These are phyloP conservation scores for Chalciporus chontae DNA, from an alignment of 768 basidiomycete species.

Conservation along the genomic window DNA sequence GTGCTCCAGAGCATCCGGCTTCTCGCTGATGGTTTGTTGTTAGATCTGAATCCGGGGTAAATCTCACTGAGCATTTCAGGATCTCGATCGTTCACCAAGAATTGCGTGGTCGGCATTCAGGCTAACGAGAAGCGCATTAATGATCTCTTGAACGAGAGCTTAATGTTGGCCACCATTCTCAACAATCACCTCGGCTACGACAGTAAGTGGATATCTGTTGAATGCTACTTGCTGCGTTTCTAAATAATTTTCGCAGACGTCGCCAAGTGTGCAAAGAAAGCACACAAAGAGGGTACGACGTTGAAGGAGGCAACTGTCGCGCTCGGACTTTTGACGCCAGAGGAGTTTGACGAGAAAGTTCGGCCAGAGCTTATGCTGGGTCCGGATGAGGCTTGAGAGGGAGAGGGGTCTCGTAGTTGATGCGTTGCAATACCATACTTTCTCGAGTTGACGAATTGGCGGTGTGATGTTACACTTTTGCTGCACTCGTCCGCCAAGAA, in stretches of 20 bases:
- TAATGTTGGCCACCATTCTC: slow-evolving; percentile 97
- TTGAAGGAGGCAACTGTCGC: slow-evolving; percentile 91
- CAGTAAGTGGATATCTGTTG: slow-evolving; percentile 56
- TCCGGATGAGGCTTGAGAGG: slow-evolving; percentile 50
- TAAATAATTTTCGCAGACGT: slow-evolving; percentile 59
- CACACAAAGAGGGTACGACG: slow-evolving; percentile 97
- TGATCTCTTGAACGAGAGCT: slow-evolving; percentile 85
- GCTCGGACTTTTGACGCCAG: slow-evolving; percentile 79
- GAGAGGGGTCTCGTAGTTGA: background rate
- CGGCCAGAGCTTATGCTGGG: slow-evolving; percentile 88
- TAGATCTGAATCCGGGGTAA: slow-evolving; percentile 1
- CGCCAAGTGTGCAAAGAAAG: slow-evolving; percentile 98
- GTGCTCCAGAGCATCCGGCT: slow-evolving; percentile 94
- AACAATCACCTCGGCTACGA: slow-evolving; percentile 97
- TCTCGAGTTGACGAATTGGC: background rate
- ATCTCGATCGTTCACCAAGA: slow-evolving; percentile 91
- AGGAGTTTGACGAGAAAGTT: slow-evolving; percentile 94
- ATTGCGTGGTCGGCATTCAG: slow-evolving; percentile 94
- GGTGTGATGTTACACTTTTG: background rate
- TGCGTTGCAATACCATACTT: background rate
- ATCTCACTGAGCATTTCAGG: slow-evolving; percentile 38
- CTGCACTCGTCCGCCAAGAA: slow-evolving; percentile 25
- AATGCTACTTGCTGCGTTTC: background rate
- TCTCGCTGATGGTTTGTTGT: slow-evolving; percentile 75
- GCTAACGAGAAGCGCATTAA: slow-evolving; percentile 95